Conservation (phyloP, 345 rosid species). For the Mercurialis annua region DNA sequence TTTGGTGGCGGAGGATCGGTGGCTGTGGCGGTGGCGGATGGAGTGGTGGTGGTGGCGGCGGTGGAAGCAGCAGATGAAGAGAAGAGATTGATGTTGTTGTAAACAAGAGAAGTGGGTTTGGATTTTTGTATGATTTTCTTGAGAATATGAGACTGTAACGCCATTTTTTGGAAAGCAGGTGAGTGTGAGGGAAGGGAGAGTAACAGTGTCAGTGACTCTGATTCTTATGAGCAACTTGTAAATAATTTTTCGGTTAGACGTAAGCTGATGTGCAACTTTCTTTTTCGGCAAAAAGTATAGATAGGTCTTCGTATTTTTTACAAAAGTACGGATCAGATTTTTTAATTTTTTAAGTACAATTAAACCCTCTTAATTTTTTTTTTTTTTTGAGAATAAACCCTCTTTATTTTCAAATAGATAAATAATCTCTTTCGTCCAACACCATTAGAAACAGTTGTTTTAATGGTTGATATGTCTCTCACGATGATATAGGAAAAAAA, state of each 20-base stretch:
- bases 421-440: too few species aligned
- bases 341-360: too few species aligned
- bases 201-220: neutral
- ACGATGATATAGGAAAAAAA: too few species aligned
- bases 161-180: conserved; percentile 27
- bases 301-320: too few species aligned
- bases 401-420: too few species aligned
- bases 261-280: too few species aligned
- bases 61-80: conserved; percentile 25
- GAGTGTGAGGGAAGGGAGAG: neutral
- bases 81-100: conserved; percentile 7
- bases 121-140: conserved; percentile 31
- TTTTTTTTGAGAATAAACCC: too few species aligned
- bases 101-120: conserved; percentile 9
- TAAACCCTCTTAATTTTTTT: too few species aligned
- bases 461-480: too few species aligned
- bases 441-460: too few species aligned
- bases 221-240: neutral
- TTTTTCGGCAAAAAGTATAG: too few species aligned
- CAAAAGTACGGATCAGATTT: too few species aligned
- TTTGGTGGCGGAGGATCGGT: conserved; percentile 39
- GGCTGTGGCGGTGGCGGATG: neutral
- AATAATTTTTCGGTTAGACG: neutral
- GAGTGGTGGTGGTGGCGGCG: neutral
- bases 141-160: conserved; percentile 37